Evolutionary conservation across 768 basidiomycete species (phyloP).

Genomic region (Leccinum subgranulosum): DNA sequence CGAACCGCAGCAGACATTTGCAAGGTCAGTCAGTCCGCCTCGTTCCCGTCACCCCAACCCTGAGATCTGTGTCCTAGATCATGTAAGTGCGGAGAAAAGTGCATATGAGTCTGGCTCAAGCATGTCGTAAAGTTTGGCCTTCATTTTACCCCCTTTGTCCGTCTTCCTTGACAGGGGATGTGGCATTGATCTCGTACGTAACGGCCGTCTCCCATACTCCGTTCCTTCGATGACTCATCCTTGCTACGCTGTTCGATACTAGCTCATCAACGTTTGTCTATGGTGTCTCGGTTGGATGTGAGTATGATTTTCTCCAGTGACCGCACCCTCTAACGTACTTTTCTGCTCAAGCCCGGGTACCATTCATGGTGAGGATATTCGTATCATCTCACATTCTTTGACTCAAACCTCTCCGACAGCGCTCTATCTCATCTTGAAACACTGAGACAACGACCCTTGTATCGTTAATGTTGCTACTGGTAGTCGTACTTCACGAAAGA

Average conservation of each 20-base stretch:
- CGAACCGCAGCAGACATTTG: slow-evolving; percentile 73
- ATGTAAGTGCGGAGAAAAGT: slow-evolving; percentile 31
- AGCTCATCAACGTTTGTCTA: slow-evolving; percentile 72
- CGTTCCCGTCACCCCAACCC: not conserved
- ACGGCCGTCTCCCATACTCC: not conserved
- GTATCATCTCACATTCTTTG: not conserved
- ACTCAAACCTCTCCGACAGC: slow-evolving; percentile 41
- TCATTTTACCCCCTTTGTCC: slow-evolving; percentile 78
- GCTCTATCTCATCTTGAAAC: slow-evolving; percentile 79
- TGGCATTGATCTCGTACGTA: slow-evolving; percentile 65
- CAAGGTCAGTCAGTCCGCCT: slow-evolving; percentile 51
- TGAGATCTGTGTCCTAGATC: slow-evolving; percentile 34
- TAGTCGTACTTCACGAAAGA: not conserved
- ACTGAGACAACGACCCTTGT: slow-evolving; percentile 32
- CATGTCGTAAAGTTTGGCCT: slow-evolving; percentile 46
- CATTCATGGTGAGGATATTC: slow-evolving; percentile 51
- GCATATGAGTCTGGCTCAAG: slow-evolving; percentile 6
- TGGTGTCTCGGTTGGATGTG: slow-evolving; percentile 80
- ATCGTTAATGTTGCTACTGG: not conserved
- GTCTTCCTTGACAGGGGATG: slow-evolving; percentile 91
- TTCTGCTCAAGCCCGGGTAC: slow-evolving; percentile 59
- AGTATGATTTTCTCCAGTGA: slow-evolving; percentile 25
- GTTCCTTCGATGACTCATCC: not conserved
- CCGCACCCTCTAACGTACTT: slow-evolving; percentile 9
- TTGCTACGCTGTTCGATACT: slow-evolving; percentile 13